Base-by-base conservation (phyloP, 805 yeast species). In the Saccharomyces eubayanus region DNA sequence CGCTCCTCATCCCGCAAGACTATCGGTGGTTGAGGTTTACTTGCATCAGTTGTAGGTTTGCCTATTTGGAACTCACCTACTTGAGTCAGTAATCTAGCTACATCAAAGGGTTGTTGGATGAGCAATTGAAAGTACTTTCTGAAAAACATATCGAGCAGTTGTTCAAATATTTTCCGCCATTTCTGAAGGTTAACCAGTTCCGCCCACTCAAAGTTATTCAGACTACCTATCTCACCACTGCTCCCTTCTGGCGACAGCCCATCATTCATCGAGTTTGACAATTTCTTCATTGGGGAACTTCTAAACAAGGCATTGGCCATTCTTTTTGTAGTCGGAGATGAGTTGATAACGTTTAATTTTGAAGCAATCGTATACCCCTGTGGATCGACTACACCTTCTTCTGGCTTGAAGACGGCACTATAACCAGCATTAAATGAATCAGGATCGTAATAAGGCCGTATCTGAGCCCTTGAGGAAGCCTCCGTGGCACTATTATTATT, bases 21-120 rank as follows among this genome's bases (percentile, higher is more conserved):
- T 49, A 53, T 27, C 46, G 56, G 47, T 47, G 58, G 6, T 47
- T 28, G 47, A 52, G 46, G 27, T 16, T 30, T 47, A n/a, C 24
- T 16, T 8, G 9, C 16, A 21, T n/a, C 46, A 51, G 11, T 53
- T 51, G 29, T 31, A 36, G n/a, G 20, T 27, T 45, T 51, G 14
- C 9, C 14, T 36, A 40, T 27, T 31, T 36, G 24, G 10, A 21
- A 40, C 16, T 78, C 80, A 3, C 96, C 96, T 12, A 88, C 85
- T 68, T 94, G 98, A 53, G 90, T 71, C 28, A 91, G 74, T 59
- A 89, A 75, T 53, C 92, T 77, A 5, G 87, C 81, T 16, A 88
- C 85, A 61, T 92, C 97, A 68, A 91, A 84, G 1, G 99, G 98
- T 69, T 94, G 97, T 20, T 88, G 79, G 8, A 87, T 65, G 31